Conservation (phyloP, 345 rosid species). For the Citrus medica region DNA sequence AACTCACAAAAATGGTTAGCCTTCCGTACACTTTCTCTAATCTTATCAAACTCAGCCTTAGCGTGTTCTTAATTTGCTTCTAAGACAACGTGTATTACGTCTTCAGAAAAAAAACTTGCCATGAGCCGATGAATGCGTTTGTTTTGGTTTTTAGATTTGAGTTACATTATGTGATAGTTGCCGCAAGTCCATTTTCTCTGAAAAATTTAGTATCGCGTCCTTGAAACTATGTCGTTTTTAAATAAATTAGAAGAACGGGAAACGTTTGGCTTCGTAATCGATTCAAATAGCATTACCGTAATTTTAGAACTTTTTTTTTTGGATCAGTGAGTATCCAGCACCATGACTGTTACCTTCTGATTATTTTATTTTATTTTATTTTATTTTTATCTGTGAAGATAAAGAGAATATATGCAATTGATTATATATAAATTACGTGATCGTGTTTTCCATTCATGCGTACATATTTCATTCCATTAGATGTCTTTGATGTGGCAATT, state of each 20-base stretch:
- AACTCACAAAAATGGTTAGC: conserved; percentile 6
- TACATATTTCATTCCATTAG: too few relatives aligned
- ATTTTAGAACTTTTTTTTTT: not conserved
- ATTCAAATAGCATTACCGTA: not conserved
- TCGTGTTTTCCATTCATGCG: not conserved
- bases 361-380: too few relatives aligned
- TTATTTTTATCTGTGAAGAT: too few relatives aligned
- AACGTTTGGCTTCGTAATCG: not conserved
- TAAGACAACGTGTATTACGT: not conserved
- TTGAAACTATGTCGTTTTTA: not conserved
- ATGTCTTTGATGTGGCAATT: not conserved
- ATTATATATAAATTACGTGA: not conserved
- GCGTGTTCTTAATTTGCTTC: not conserved
- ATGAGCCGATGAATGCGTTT: not conserved
- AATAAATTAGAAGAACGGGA: not conserved
- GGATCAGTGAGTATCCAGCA: not conserved
- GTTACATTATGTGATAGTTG: not conserved
- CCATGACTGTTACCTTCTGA: not conserved
- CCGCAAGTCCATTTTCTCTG: not conserved
- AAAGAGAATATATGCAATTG: not conserved
- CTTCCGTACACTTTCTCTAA: not conserved
- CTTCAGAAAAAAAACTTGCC: not conserved
- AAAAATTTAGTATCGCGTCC: not conserved
- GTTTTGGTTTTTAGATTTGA: not conserved
- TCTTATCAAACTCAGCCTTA: not conserved